Evolutionary conservation across 495 filamentous ascomycete species (phyloP).

Genomic region (Staphylotrichum longicolle): DNA sequence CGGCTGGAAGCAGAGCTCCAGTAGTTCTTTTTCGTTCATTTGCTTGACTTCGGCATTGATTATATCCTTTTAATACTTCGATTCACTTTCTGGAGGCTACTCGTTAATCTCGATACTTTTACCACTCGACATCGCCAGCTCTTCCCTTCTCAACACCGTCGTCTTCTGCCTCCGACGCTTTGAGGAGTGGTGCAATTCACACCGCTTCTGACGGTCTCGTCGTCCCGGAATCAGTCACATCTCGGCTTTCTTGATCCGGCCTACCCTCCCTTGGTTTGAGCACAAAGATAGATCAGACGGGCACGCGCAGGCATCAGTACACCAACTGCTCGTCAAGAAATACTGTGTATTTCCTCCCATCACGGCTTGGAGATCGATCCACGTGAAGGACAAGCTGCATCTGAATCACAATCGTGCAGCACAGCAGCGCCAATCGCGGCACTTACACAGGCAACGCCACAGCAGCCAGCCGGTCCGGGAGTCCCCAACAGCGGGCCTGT

Average conservation of each 20-base stretch:
- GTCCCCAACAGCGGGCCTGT: constrained; percentile 15
- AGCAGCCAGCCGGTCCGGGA: constrained; percentile 5
- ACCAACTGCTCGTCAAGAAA: not conserved
- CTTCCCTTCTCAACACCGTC: not conserved
- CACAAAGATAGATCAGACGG: constrained; percentile 1
- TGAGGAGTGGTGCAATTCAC: not conserved
- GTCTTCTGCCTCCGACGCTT: not conserved
- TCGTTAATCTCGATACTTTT: not conserved
- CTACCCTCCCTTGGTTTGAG: not conserved
- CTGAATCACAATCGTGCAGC: constrained; percentile 27
- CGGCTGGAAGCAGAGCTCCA: constrained; percentile 49
- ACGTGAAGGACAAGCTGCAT: constrained; percentile 34
- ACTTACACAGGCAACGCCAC: constrained; percentile 18
- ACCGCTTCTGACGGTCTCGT: not conserved
- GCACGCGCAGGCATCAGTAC: not conserved
- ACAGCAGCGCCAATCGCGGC: constrained; percentile 21
- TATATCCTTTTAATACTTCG: not conserved
- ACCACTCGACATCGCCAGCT: constrained; percentile 3
- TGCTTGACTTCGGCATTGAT: constrained; percentile 6
- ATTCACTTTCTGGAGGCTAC: constrained; percentile 14
- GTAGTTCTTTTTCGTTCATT: constrained; percentile 43
- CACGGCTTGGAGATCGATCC: constrained; percentile 4
- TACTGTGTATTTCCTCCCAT: not conserved
- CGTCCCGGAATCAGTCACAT: constrained; percentile 2
- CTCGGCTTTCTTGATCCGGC: constrained; percentile 14